Conservation (phyloP, 2,329 filamentous ascomycete genomes). For the Moelleriella libera region DNA sequence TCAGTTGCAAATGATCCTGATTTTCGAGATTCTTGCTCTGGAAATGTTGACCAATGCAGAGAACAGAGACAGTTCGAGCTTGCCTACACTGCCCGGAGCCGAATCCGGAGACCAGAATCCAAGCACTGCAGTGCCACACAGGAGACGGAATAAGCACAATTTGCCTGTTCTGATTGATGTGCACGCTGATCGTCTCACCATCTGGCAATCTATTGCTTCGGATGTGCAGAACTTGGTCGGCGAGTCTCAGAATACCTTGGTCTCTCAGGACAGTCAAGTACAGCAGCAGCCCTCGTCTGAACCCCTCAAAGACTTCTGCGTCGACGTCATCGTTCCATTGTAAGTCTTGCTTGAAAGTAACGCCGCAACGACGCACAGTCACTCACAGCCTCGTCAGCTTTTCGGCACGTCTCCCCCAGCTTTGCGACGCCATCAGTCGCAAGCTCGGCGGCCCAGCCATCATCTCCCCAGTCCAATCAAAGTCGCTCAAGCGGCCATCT, state of each 20-base stretch:
- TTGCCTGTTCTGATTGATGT: slow-evolving; percentile 54
- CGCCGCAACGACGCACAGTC: neutral
- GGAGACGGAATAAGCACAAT: slow-evolving; percentile 50
- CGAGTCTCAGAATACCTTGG: slow-evolving; percentile 27
- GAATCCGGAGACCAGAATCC: slow-evolving; percentile 10
- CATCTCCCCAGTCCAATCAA: slow-evolving; percentile 38
- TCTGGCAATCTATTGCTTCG: slow-evolving; percentile 66
- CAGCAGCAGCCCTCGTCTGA: slow-evolving; percentile 36
- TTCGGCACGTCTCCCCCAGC: slow-evolving; percentile 57
- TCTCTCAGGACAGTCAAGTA: slow-evolving; percentile 18
- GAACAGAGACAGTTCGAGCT: slow-evolving; percentile 27
- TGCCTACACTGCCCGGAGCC: slow-evolving; percentile 29
- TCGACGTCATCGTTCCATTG: slow-evolving; percentile 72
- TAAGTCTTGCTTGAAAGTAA: slow-evolving; percentile 22
- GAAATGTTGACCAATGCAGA: slow-evolving; percentile 35
- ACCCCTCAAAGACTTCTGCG: slow-evolving; percentile 60
- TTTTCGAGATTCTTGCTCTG: slow-evolving; percentile 62
- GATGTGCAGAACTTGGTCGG: slow-evolving; percentile 39
- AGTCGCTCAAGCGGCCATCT: slow-evolving; percentile 26
- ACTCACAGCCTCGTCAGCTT: slow-evolving; percentile 40
- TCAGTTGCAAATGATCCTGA: slow-evolving; percentile 65
- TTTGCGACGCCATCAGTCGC: slow-evolving; percentile 56
- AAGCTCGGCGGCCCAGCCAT: slow-evolving; percentile 62
- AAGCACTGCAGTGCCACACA: slow-evolving; percentile 19
- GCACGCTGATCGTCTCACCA: slow-evolving; percentile 64